Evolutionary conservation across 345 rosid species (phyloP).

Genomic region (Gynandropsis gynandra): DNA sequence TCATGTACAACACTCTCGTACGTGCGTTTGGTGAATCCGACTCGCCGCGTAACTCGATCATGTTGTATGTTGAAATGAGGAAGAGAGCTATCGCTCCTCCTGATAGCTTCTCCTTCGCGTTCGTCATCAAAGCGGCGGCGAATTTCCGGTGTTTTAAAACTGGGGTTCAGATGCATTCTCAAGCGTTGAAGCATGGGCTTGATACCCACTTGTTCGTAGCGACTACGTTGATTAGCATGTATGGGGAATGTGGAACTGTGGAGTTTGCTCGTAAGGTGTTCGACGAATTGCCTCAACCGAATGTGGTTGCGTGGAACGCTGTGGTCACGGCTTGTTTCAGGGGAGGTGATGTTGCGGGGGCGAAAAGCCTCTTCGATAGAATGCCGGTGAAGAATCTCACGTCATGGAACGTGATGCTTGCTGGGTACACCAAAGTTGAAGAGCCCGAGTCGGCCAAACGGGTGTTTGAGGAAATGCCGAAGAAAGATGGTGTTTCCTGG

Average conservation of each 20-base stretch:
- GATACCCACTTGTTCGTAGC: constrained; percentile 45
- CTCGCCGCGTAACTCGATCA: constrained; percentile 33
- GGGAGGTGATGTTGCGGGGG: constrained; percentile 31
- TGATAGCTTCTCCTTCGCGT: constrained; percentile 71
- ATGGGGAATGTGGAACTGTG: constrained; percentile 44
- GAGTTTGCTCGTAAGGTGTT: constrained; percentile 44
- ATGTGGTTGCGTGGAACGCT: constrained; percentile 52
- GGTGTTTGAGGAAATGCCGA: constrained; percentile 36
- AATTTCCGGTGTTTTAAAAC: constrained; percentile 32
- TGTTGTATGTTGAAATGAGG: constrained; percentile 37
- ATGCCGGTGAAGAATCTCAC: constrained; percentile 44
- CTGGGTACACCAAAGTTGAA: constrained; percentile 43
- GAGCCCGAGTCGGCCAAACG: constrained; percentile 39
- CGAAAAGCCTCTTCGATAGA: constrained; percentile 27
- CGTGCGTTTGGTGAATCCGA: constrained; percentile 55
- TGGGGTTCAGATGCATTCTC: constrained; percentile 57
- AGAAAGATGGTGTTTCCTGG: constrained; percentile 54
- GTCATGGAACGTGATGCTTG: constrained; percentile 59
- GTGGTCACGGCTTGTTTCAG: constrained; percentile 38
- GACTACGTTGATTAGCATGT: constrained; percentile 53
- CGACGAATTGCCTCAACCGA: constrained; percentile 42
- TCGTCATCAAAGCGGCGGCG: constrained; percentile 58
- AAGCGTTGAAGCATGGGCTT: constrained; percentile 37
- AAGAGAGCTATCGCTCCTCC: constrained; percentile 31
- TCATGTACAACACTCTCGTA: constrained; percentile 69